Base-by-base conservation (phyloP, 371 early-diverging fungal genomes). In the Coemansia sp. region DNA sequence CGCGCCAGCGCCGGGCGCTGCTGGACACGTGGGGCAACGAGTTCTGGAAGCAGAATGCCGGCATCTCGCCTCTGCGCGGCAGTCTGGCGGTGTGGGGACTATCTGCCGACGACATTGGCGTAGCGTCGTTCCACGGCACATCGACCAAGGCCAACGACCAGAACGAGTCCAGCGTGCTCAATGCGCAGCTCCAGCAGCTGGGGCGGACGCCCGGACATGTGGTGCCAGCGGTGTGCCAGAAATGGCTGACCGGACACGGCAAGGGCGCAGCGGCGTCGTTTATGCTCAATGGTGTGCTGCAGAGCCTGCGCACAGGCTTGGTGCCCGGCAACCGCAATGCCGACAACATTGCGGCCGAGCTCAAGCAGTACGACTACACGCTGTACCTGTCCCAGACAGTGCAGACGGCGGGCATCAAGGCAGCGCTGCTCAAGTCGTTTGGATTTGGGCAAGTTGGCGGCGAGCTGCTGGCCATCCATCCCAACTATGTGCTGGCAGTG, bases 361-460 rank as follows among this genome's bases (percentile, higher is more conserved):
- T 96, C 69, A 79, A 84, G 52, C 83, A 91, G 61, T 94, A 86
- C 74, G 89, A 91, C 54, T 82, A 90, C 81, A 81, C 92, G 64
- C 74, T 94, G 33, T 96, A 92, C 80, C 91, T 91, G 14, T 90
- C 90, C 33, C 88, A 89, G 56, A 82, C 92, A 35, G 88, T 97
- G 66, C 89, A 93, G 63, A 97, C 97, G 35, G 88, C 91, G 66
- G 95, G 97, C 60, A 77, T 97, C 74, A 94, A 93, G 83, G 95
- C 97, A 14, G 95, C 88, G 77, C 64, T 95, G 51, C 86, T 96
- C 68, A 95, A 93, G 79, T 89, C 89, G 43, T 96, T 96, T 80
- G 97, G 97, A 58, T 96, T 96, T 82, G 97, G 97, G 57, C 97
- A 96, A 77, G 95, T 93, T 53, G 97, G 97, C 69, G 94, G 92